phyloP scores from a whole-genome alignment of 108 stramenopile genomes.

The Cyclotella atomus region DNA sequence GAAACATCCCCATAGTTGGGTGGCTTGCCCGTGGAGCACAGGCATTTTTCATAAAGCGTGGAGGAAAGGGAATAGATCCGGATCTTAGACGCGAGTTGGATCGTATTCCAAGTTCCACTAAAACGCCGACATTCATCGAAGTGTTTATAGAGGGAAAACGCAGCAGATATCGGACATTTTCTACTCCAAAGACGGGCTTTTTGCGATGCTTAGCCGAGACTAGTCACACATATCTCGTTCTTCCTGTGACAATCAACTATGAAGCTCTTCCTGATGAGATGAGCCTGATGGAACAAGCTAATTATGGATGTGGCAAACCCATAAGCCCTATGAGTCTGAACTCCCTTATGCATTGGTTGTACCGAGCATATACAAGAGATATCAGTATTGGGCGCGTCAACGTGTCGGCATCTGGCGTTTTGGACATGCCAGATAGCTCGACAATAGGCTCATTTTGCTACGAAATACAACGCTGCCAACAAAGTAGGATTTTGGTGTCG shows the following conservation, averaged over 20 bases:
- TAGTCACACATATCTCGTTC: constrained; percentile 55
- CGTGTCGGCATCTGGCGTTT: constrained; percentile 63
- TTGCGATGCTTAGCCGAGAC: constrained; percentile 61
- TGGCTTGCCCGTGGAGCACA: constrained; percentile 55
- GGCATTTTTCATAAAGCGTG: constrained; percentile 80
- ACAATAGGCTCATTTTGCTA: constrained; percentile 4
- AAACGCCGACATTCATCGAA: constrained; percentile 57
- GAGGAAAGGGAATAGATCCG: constrained; percentile 51
- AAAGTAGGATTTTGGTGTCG: constrained; percentile 55
- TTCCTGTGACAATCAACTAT: constrained; percentile 88
- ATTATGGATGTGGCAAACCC: constrained; percentile 11
- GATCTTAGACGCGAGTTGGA: constrained; percentile 36
- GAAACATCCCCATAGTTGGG: constrained; percentile 72
- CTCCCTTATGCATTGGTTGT: constrained; percentile 33
- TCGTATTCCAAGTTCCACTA: constrained; percentile 8
- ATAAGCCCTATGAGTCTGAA: constrained; percentile 43
- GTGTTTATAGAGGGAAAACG: constrained; percentile 88
- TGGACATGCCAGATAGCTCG: constrained; percentile 35
- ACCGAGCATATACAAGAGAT: constrained; percentile 44
- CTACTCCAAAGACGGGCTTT: constrained; percentile 83
- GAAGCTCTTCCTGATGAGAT: constrained; percentile 82
- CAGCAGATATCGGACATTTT: constrained; percentile 81
- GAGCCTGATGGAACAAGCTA: constrained; percentile 60
- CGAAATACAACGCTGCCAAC: constrained; percentile 65
- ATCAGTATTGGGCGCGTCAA: constrained; percentile 77